phyloP scores from a whole-genome alignment of 306 rosid species.

The Crataegus laevigata region DNA sequence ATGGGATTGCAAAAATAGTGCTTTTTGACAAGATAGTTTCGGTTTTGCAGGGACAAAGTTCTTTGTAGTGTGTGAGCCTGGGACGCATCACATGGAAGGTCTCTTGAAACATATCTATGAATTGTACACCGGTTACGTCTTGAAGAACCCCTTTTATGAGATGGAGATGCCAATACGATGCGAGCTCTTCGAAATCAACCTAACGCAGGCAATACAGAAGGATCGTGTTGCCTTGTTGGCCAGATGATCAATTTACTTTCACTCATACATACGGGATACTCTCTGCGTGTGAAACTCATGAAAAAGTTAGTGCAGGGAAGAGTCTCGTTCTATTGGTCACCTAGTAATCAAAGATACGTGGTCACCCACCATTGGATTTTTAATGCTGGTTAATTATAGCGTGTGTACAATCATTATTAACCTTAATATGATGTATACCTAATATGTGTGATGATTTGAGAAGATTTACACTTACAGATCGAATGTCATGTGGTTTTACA shows the following conservation, averaged over 20 bases:
- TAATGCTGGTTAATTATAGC: too few species aligned
- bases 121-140: conserved; percentile 72
- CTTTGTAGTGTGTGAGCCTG: conserved; percentile 83
- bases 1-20: background rate
- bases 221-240: conserved; percentile 76
- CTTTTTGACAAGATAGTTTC: background rate
- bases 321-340: too few species aligned
- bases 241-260: conserved; percentile 30
- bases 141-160: conserved; percentile 96
- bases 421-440: too few species aligned
- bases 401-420: too few species aligned
- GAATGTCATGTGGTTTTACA: background rate
- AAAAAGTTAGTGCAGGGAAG: too few species aligned
- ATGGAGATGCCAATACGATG: conserved; percentile 98
- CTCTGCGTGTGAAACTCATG: too few species aligned
- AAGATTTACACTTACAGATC: background rate
- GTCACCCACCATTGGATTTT: too few species aligned
- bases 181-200: conserved; percentile 82
- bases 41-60: conserved; percentile 66
- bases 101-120: conserved; percentile 70
- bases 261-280: too few species aligned
- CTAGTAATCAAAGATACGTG: too few species aligned
- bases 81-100: conserved; percentile 71
- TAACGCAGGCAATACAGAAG: conserved; percentile 70
- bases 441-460: too few species aligned